Base-by-base conservation (phyloP, 257 asterid species). In the Ophiorrhiza pumila region DNA sequence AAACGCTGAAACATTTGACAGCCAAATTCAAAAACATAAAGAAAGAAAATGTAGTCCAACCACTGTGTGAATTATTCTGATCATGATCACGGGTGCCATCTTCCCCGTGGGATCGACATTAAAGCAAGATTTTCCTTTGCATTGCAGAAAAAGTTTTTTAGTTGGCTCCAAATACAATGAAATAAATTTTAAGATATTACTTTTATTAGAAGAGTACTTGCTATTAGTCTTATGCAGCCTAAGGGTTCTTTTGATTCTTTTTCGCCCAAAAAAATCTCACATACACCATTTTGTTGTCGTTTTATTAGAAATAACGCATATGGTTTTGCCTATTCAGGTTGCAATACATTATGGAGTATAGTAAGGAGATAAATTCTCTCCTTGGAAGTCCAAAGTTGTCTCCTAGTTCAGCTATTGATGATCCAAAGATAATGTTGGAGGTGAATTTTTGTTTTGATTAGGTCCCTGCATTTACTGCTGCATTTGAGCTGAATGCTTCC, bases 271-370 rank as follows among this genome's bases (percentile, higher is more conserved):
- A 43, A 27, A 20, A 2, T 22, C 14, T 37, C 20, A 29, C 47
- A 59, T 63, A 3, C 68, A 61, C 67, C 4, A 27, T 63, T 18
- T 63, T 46, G n/a, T 63, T 63, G 12, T 50, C 3, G 3, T 37
- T 20, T 18, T 37, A 13, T 63, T 63, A 5, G 68, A 18, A 63
- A 35, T 63, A n/a, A n/a, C 60, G 11, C n/a, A 18, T 34, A 32
- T 35, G 32, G 49, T 22, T 68, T 50, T 32, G 55, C 49, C 11
- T 50, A 42, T 32, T 79, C 84, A 94, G 98, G 97, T 91, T 86
- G 89, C 91, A 87, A 76, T 87, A 86, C 84, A 89, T 91, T 34
- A 85, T 90, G 91, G 95, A 87, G 82, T 94, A 91, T 82, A 91
- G 93, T 88, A 87, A 80, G 80, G 98, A 90, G 79, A 88, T 91